phyloP scores from a whole-genome alignment of 768 basidiomycete genomes.

The Podaxis sp. region DNA sequence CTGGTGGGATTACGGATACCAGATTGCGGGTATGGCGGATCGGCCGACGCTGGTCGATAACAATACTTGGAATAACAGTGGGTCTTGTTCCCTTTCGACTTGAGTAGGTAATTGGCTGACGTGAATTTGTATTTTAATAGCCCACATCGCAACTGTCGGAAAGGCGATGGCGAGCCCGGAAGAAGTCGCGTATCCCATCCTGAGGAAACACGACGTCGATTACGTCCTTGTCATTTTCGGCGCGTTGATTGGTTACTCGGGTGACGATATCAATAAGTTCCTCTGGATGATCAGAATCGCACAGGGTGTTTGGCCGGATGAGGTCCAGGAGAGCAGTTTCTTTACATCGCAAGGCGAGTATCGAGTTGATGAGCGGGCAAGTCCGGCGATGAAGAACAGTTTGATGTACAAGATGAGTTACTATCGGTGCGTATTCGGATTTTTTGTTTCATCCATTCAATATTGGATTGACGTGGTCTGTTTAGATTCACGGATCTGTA shows the following conservation, averaged over 20 bases:
- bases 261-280: constrained; percentile 99
- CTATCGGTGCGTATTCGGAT: constrained; percentile 58
- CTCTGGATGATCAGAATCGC: constrained; percentile 97
- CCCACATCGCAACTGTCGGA: constrained; percentile 97
- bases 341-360: constrained; percentile 94
- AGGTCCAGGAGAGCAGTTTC: constrained; percentile 93
- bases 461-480: neutral
- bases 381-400: constrained; percentile 87
- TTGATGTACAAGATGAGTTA: constrained; percentile 99
- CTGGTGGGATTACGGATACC: constrained; percentile 99
- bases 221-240: constrained; percentile 98
- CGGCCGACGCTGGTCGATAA: constrained; percentile 95
- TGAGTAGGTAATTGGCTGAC: neutral
- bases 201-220: constrained; percentile 96
- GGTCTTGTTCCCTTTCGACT: constrained; percentile 29
- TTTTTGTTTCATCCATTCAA: neutral
- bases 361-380: constrained; percentile 83
- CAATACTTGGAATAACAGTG: constrained; percentile 99
- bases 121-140: constrained; percentile 34
- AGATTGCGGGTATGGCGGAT: constrained; percentile 99
- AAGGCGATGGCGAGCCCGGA: constrained; percentile 96
- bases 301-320: constrained; percentile 97
- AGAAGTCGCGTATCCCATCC: constrained; percentile 95
- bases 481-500: constrained; percentile 84
- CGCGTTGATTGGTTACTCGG: constrained; percentile 93